phyloP scores from a whole-genome alignment of 441 rosid species.

The Adansonia grandidieri region DNA sequence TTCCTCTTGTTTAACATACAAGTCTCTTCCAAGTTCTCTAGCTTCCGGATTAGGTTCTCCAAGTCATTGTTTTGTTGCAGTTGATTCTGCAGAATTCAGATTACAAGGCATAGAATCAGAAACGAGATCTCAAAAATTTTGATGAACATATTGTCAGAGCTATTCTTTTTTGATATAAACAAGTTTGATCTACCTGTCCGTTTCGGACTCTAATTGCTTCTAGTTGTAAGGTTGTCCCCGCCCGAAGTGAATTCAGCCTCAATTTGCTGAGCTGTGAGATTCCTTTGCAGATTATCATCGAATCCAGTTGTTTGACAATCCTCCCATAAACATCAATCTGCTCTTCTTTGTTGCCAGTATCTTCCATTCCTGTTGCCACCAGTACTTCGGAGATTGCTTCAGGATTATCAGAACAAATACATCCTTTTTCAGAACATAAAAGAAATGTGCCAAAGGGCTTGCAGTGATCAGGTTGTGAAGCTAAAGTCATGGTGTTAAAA shows the following conservation, averaged over 20 bases:
- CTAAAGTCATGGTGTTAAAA: not conserved
- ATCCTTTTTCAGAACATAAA: constrained; percentile 44
- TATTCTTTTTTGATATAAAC: not conserved
- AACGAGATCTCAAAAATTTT: not conserved
- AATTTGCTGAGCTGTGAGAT: constrained; percentile 13
- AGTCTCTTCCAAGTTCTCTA: constrained; percentile 33
- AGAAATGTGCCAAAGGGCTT: constrained; percentile 69
- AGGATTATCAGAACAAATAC: not conserved
- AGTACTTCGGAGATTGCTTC: constrained; percentile 36
- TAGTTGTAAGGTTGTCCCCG: constrained; percentile 38
- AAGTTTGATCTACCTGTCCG: constrained; percentile 32
- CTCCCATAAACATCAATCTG: constrained; percentile 7
- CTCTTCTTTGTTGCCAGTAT: constrained; percentile 17
- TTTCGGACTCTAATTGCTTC: constrained; percentile 37
- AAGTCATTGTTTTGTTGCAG: constrained; percentile 23
- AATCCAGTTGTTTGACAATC: constrained; percentile 25
- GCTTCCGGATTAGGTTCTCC: constrained; percentile 17
- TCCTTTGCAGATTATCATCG: constrained; percentile 28
- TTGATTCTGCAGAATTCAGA: constrained; percentile 25
- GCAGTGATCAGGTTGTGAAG: constrained; percentile 30
- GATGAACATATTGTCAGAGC: not conserved
- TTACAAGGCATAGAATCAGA: not conserved
- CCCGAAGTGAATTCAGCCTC: constrained; percentile 25
- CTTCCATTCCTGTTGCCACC: constrained; percentile 8
- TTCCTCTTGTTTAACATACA: constrained; percentile 23